Base-by-base conservation (phyloP, 1,284 basidiomycete genomes). In the Kwoniella shivajii region DNA sequence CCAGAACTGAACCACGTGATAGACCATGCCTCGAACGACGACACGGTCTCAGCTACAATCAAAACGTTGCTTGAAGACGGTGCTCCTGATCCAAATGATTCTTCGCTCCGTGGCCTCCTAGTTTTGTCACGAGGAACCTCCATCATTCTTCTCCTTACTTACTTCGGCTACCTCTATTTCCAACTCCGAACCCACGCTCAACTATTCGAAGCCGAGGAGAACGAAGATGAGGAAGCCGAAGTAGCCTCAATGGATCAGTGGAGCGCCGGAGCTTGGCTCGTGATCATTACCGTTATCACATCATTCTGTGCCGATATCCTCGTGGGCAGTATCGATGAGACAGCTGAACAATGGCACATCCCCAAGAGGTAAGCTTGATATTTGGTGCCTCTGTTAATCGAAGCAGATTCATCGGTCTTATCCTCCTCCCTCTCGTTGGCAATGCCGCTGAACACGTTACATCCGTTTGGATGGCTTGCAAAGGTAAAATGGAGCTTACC, bases 381-480 rank as follows among this genome's bases (percentile, higher is more conserved):
- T 27, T 10, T 16, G 1, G 3, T 89, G 1, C 20, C 33, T 6
- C 16, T 13, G 46, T 59, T 63, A 34, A 63, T 20, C 41, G 11
- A 37, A 22, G 6, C 31, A 73, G 74, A 30, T 79, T 79, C 57
- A 76, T 79, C 53, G 78, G 78, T 52, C 61, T 80, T 14, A 82
- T 84, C 59, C 71, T 84, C 7, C 73, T 83, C 3, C 82, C 83
- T 18, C 77, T 83, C 31, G 82, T 84, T 39, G 81, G 81, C 10
- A 83, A 83, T 64, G 80, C 80, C 41, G 89, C 89, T 16, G 90
- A 82, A 66, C 81, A 82, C 63, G 80, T 81, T 52, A 92, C 90
- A 0, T 86, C 88, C 6, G 84, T 94, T 3, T 92, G 89, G 87
- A 94, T 94, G 91, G 90, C 91, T 0, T 82, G 88, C 82, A 92